A percentile compares a stretch with the other conserved stretches of the same genome.
Conservation (phyloP, 1,284 basidiomycete species). For the Fistulina hepatica region DNA sequence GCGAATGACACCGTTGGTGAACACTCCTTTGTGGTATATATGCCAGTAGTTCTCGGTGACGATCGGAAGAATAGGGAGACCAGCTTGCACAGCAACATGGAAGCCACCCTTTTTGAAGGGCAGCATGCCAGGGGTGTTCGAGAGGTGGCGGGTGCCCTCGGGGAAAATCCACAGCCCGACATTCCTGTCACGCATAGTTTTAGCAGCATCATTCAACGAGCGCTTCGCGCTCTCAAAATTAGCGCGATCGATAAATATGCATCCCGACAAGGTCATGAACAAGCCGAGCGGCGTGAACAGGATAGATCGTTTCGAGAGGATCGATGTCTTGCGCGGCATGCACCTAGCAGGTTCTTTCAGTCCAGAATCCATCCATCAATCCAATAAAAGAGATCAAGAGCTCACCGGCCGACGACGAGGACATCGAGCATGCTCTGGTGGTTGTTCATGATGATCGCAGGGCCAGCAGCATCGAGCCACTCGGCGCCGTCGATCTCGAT, state of each 20-base stretch:
- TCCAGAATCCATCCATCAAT: background rate
- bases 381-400: too few species aligned
- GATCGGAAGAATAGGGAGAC: constrained; percentile 83
- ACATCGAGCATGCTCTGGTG: constrained; percentile 94
- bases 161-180: constrained; percentile 88
- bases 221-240: constrained; percentile 70
- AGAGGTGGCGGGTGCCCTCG: constrained; percentile 79
- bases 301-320: constrained; percentile 93
- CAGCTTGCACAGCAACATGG: constrained; percentile 86
- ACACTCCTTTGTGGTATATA: constrained; percentile 70
- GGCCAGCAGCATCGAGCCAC: constrained; percentile 40
- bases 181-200: constrained; percentile 67
- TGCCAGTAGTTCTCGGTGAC: constrained; percentile 92
- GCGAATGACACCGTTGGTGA: constrained; percentile 70
- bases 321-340: constrained; percentile 74
- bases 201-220: constrained; percentile 70
- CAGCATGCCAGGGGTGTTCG: constrained; percentile 56
- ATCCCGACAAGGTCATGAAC: constrained; percentile 86
- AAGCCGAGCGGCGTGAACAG: constrained; percentile 86
- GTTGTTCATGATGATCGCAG: constrained; percentile 78
- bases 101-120: constrained; percentile 99
- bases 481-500: constrained; percentile 77
- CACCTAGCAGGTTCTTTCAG: constrained; percentile 57
- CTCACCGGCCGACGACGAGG: constrained; percentile 72
- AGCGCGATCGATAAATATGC: constrained; percentile 87